Evolutionary conservation across 345 rosid species (phyloP).

Genomic region (Lepidium sativum): DNA sequence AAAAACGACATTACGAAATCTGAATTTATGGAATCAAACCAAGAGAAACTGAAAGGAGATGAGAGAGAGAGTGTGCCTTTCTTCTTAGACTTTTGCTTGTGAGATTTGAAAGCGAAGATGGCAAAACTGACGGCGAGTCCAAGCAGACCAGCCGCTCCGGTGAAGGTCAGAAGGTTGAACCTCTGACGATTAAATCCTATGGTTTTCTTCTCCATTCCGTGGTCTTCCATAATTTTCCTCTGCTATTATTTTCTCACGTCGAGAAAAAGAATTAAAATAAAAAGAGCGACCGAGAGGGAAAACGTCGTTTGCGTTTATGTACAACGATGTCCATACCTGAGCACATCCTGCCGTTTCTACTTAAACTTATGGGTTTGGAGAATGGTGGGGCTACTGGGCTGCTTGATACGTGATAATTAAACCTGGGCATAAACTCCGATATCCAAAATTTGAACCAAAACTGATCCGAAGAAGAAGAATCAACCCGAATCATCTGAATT

Average conservation of each 20-base stretch:
- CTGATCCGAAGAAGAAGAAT: too few relatives aligned
- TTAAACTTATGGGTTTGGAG: too few relatives aligned
- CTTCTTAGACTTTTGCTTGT: conserved; percentile 40
- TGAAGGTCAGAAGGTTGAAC: conserved; percentile 42
- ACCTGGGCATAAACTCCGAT: too few relatives aligned
- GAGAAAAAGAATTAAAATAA: neutral
- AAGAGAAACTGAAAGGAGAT: neutral
- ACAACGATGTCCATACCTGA: neutral
- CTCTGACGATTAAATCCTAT: conserved; percentile 35
- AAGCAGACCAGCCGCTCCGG: conserved; percentile 68
- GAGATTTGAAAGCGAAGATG: conserved; percentile 53
- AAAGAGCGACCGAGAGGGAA: conserved; percentile 1
- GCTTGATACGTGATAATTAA: too few relatives aligned
- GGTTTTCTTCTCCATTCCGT: conserved; percentile 28
- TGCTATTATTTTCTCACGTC: neutral
- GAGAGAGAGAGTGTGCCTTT: conserved; percentile 33
- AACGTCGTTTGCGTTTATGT: neutral
- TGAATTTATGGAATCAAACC: neutral
- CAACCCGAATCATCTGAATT: too few relatives aligned
- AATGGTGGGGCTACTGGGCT: too few relatives aligned
- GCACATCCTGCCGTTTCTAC: neutral
- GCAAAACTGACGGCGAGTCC: conserved; percentile 61
- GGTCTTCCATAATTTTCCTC: conserved; percentile 34
- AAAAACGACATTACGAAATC: neutral
- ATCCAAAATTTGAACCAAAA: too few relatives aligned